Conservation (phyloP, 208 protist species). For the Acanthamoeba royreba region DNA sequence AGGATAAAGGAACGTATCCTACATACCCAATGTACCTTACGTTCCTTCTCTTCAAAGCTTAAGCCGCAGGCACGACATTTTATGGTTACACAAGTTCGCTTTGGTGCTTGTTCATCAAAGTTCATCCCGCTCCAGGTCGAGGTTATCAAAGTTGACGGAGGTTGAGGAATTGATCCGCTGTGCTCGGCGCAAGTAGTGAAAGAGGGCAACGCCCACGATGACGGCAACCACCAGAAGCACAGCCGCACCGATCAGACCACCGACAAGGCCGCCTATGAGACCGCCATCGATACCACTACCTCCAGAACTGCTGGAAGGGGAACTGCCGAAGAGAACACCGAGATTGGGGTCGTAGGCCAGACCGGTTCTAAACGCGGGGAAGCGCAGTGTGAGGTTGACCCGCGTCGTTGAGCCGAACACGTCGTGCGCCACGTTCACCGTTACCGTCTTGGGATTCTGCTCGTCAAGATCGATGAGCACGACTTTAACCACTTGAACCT, state of each 20-base stretch:
- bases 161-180: background rate
- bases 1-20: no score
- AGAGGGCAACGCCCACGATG: background rate
- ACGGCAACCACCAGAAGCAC: background rate
- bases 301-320: background rate
- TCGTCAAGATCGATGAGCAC: background rate
- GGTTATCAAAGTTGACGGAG: background rate
- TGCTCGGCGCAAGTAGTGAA: background rate
- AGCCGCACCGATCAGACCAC: background rate
- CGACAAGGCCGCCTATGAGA: background rate
- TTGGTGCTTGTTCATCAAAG: no score
- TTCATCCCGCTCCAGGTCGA: background rate
- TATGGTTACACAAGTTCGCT: no score
- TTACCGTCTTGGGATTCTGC: background rate
- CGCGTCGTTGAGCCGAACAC: background rate
- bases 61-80: no score
- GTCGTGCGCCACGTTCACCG: background rate
- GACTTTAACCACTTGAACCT: background rate
- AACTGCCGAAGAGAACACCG: background rate
- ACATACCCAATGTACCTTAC: no score
- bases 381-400: background rate
- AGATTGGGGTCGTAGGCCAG: background rate
- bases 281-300: background rate
- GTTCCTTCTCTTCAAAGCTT: no score
- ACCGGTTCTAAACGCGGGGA: background rate